Conservation (phyloP, 2,329 filamentous ascomycete genomes). For the Tolypocladium sp. region DNA sequence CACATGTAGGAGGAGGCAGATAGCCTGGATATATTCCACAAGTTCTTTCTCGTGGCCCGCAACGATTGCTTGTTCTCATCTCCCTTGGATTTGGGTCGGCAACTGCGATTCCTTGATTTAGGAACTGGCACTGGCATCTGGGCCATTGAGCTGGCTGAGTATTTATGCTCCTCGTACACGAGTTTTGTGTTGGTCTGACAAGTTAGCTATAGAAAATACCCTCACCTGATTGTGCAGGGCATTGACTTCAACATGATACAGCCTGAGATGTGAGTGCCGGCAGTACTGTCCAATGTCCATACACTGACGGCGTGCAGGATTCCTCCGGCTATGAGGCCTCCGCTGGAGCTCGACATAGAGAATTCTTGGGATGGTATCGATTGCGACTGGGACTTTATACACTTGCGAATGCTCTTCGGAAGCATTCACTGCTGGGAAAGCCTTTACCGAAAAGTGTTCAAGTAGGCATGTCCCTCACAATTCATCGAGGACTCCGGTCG, state of each 20-base stretch:
- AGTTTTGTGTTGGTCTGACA: neutral
- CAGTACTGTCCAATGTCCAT: too few relatives aligned
- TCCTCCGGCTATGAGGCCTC: constrained; percentile 42
- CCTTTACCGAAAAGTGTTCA: constrained; percentile 58
- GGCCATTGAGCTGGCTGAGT: constrained; percentile 3
- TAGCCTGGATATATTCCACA: constrained; percentile 69
- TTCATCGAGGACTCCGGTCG: neutral
- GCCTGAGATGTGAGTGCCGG: constrained; percentile 11
- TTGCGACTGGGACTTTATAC: constrained; percentile 65
- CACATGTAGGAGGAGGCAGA: constrained; percentile 51
- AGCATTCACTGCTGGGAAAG: constrained; percentile 63
- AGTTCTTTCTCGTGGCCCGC: constrained; percentile 56
- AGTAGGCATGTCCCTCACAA: constrained; percentile 30
- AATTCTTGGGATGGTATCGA: constrained; percentile 41
- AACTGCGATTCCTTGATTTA: constrained; percentile 43
- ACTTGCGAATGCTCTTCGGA: constrained; percentile 66
- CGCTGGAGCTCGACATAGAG: constrained; percentile 59
- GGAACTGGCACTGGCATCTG: constrained; percentile 34
- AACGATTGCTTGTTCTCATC: constrained; percentile 20
- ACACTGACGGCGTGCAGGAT: constrained; percentile 38
- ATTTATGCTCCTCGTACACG: neutral
- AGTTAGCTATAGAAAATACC: constrained; percentile 1
- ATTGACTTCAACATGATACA: constrained; percentile 17
- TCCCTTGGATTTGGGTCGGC: neutral
- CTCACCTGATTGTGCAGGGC: constrained; percentile 9